Evolutionary conservation across 2,329 filamentous ascomycete genomes (phyloP), one percentile per base, ranked within the genome.

Genomic region (Alternaria ethzedia): DNA sequence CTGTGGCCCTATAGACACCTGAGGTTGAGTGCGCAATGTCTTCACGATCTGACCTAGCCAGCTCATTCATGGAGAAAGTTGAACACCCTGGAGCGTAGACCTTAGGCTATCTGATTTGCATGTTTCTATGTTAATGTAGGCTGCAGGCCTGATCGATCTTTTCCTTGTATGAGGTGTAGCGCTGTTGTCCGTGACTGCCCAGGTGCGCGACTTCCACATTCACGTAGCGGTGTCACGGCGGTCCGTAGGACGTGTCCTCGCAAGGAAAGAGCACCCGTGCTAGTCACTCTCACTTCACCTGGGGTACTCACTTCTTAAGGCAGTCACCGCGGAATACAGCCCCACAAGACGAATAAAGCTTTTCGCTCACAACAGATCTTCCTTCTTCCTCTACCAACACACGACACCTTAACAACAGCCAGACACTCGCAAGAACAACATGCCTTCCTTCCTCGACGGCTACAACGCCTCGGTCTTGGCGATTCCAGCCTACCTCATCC

Each of bases 401-500:
- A 49, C 45, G 4, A 15, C 17, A 21, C 55, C 26, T 11, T 1
- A 30, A 32, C 10, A 43, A 23, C 15, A 21, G 26, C 9, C 13
- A 23, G 41, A 12, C 28, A 43, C 26, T 7, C 21, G 21, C 47
- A 52, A 12, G 21, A 49, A 6, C 45, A 68, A 20, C 50, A 74
- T 72, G 68, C 49, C 63, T 6, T 54, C 70, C 25, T 58, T 72
- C 45, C 57, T 73, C 36, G 57, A 69, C 12, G 70, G 74, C 57
- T 70, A 74, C 67, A 82, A 81, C 62, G 70, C 77, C 43, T 80
- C 82, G n/a, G 70, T 84, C 62, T 69, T 83, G 62, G 80, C 79
- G 46, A 82, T 85, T 46, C 82, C 82, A 1, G 75, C 77, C 63
- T 84, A 83, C 75, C 82, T 81, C 70, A 57, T 79, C 63, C 63